Evolutionary conservation across 225 moss, liverwort and hornwort genomes (phyloP), one percentile per base, ranked within the genome.

Genomic region (Thuidium tamariscinum): DNA sequence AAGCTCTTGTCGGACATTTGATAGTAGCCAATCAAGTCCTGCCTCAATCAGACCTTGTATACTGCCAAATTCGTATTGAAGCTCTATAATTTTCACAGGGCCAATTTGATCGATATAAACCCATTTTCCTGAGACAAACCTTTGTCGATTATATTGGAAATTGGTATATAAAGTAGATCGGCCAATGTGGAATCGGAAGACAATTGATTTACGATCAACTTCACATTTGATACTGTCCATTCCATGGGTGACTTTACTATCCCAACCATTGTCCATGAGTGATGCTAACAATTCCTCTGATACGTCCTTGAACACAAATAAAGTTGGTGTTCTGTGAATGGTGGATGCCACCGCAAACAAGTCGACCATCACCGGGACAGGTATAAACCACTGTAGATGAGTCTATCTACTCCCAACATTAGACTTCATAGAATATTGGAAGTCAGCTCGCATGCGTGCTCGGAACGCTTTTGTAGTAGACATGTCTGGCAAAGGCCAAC

Each of bases 361-460:
- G 3, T 65, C 20, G 0, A 65, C n/a, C 20, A 65, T 65, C 2
- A 20, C 10, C 10, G 4, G n/a, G 10, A 65, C 5, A n/a, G 4
- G n/a, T 3, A 65, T 0, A 65, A 65, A 65, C 65, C 65, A 65
- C 3, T n/a, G 20, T 20, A 65, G 10, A 65, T 65, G n/a, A n/a
- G 20, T n/a, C 0, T n/a, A 10, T 5, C 4, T 18, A 1, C 65
- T 65, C n/a, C n/a, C 5, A 0, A 2, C 20, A 65, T 65, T n/a
- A 65, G 10, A 65, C 20, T 65, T 65, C 10, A 65, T 34, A 18
- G 65, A 65, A n/a, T n/a, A 19, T 1, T 65, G n/a, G 19, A 65
- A 65, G 20, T 65, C n/a, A 65, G 0, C 1, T n/a, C 4, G 19
- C n/a, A 65, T n/a, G 19, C 19, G n/a, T n/a, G 65, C n/a, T 65